Conservation (phyloP, 2,329 filamentous ascomycete species). For the Calonectria ilicicola region DNA sequence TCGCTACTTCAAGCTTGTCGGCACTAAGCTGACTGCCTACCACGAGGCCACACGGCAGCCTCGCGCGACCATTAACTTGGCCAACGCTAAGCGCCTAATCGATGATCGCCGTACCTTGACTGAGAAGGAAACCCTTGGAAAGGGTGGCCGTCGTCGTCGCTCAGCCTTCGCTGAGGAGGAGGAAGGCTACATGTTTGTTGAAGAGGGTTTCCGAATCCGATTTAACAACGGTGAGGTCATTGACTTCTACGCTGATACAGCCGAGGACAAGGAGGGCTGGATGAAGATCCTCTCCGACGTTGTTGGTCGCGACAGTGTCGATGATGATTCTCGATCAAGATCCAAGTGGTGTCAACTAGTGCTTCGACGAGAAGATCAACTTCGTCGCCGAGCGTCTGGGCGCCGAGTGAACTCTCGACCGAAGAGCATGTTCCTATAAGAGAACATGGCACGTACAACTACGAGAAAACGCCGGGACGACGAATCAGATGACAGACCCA, state of each 20-base stretch:
- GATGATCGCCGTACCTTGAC: conserved; percentile 89
- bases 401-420: conserved; percentile 66
- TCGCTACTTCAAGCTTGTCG: conserved; percentile 94
- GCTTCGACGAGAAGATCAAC: conserved; percentile 71
- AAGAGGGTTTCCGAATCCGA: conserved; percentile 98
- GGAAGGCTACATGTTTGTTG: conserved; percentile 99
- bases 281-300: conserved; percentile 87
- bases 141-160: conserved; percentile 83
- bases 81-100: conserved; percentile 92
- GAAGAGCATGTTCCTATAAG: conserved; percentile 68
- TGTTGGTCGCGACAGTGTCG: conserved; percentile 66
- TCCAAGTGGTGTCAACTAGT: conserved; percentile 77
- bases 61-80: conserved; percentile 94
- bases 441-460: conserved; percentile 25
- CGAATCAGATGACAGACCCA: conserved; percentile 37
- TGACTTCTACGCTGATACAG: conserved; percentile 95
- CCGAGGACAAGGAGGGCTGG: conserved; percentile 91
- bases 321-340: conserved; percentile 60
- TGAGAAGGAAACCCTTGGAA: conserved; percentile 84
- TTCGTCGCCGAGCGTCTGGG: conserved; percentile 66
- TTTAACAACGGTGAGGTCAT: conserved; percentile 99
- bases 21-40: conserved; percentile 92
- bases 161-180: conserved; percentile 98
- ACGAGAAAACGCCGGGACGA: conserved; percentile 35
- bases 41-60: conserved; percentile 96